phyloP scores from a whole-genome alignment of 108 stramenopile genomes.

The Skeletonema grethae region DNA sequence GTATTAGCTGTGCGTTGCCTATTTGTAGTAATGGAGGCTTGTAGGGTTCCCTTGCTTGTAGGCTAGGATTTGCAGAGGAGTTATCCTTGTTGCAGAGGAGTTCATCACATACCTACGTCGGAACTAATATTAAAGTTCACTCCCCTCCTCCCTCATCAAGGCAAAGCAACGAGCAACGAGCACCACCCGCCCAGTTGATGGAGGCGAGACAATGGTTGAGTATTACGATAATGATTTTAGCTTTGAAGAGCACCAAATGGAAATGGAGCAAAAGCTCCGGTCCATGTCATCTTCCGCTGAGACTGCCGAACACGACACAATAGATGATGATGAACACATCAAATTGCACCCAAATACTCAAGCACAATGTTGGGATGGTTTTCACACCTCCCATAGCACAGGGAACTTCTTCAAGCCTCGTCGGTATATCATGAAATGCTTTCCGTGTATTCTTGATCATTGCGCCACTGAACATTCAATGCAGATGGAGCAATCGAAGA shows the following conservation, averaged over 20 bases:
- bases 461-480: background rate
- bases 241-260: background rate
- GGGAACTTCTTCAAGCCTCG: constrained; percentile 41
- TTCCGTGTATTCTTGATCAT: constrained; percentile 31
- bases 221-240: constrained; percentile 18
- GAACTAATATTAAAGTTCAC: no score
- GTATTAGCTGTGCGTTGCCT: no score
- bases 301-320: background rate
- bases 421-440: constrained; percentile 32
- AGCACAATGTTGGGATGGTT: constrained; percentile 31
- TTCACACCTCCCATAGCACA: constrained; percentile 26
- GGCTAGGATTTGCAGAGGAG: no score
- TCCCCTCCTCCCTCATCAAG: no score
- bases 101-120: no score
- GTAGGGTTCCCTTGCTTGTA: no score
- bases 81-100: no score
- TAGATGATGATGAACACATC: background rate
- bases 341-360: constrained; percentile 22
- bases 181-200: no score
- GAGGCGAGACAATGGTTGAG: background rate
- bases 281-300: constrained; percentile 7
- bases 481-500: background rate
- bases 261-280: constrained; percentile 5
- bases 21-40: no score
- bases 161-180: no score